These are phyloP conservation scores for Sarocladium brachiariae DNA, from an alignment of 2,329 filamentous ascomycete species.

Conservation along the genomic window DNA sequence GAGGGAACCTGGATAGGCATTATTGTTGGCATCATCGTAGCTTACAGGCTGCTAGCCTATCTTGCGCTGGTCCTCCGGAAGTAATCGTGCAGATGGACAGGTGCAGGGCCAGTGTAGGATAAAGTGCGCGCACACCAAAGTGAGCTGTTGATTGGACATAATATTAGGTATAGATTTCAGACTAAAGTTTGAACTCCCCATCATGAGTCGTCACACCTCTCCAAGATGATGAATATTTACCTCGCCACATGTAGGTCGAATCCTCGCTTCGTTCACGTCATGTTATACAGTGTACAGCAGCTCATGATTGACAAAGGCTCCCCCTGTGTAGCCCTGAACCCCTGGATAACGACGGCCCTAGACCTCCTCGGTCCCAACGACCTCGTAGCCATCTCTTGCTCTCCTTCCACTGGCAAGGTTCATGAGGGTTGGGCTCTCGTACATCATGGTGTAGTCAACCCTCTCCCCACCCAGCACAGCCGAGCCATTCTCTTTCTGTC, in stretches of 20 bases:
- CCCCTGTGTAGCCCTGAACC: neutral
- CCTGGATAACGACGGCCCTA: constrained; percentile 14
- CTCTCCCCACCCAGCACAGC: constrained; percentile 70
- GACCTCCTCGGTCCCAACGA: constrained; percentile 49
- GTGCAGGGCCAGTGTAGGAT: no score
- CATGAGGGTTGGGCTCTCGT: constrained; percentile 74
- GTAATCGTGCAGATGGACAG: neutral
- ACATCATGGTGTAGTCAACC: constrained; percentile 84
- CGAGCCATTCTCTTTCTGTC: constrained; percentile 63
- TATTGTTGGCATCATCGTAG: constrained; percentile 64
- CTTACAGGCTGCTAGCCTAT: constrained; percentile 49
- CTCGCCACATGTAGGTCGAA: neutral
- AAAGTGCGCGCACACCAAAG: no score
- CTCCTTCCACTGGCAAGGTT: constrained; percentile 38
- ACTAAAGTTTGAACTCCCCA: neutral
- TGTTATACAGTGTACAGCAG: neutral
- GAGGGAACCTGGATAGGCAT: constrained; percentile 75
- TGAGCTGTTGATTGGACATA: no score
- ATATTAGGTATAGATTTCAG: no score
- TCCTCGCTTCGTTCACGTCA: neutral
- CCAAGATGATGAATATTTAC: neutral
- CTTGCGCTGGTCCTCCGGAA: constrained; percentile 10
- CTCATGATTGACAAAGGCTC: neutral
- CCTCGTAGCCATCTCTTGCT: constrained; percentile 54
- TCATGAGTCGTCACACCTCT: neutral